Evolutionary conservation across 2,329 filamentous ascomycete species (phyloP), one percentile per base, ranked within the genome.

Genomic region (Neocucurbitaria cava): DNA sequence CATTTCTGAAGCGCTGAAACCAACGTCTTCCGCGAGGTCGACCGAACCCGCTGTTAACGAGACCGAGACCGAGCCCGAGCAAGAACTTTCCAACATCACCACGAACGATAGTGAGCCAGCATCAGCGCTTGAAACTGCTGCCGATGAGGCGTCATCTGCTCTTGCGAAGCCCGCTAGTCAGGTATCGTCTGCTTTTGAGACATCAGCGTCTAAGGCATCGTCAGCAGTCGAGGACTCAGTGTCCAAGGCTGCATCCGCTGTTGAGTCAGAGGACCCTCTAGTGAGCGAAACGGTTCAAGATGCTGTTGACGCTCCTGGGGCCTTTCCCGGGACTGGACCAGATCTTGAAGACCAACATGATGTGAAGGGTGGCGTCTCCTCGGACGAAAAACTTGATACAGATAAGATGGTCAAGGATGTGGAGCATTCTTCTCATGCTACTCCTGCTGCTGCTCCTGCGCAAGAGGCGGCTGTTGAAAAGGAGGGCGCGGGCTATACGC

Each of bases 1-100:
- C 46, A 61, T 75, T 3, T 62, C 65, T 23, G 52, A 56, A 11
- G 61, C 65, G 26, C 51, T 74, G 31, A 35, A 35, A 35, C 31
- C 21, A n/a, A 8, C 45, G 48, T 23, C 45, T 26, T 49, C 52
- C 10, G 47, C 35, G 13, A 49, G 49, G 40, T 18, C 46, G 1
- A 47, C 56, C n/a, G 49, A 60, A 41, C 46, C 54, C 20, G 46
- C 40, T 2, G 41, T 44, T 9, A 26, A 23, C 8, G 13, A 36
- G 5, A 26, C 47, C 41, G 60, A 65, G 21, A 6, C 49, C 20
- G 52, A 64, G 46, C n/a, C n/a, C n/a, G 57, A 63, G 31, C 24
- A 40, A 1, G 50, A 47, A 11, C 40, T 54, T 5, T 28, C 44
- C 11, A 53, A 58, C 47, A 54, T 41, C 13, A 41, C 33, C 7